Evolutionary conservation across 306 rosid genomes (phyloP).

Genomic region (Abrus precatorius): DNA sequence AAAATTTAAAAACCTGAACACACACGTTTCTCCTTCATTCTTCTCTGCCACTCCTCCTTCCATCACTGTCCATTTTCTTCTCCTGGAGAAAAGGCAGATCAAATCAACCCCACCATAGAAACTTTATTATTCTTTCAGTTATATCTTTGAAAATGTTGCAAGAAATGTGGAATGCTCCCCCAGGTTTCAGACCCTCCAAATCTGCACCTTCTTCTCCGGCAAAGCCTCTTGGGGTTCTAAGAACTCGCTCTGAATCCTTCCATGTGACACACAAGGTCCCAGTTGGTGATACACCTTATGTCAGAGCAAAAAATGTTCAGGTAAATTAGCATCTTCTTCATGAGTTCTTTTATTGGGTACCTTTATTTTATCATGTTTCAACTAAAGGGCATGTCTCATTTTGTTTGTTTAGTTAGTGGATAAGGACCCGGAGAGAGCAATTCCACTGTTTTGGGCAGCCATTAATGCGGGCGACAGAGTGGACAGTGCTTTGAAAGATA

Average conservation of each 20-base stretch:
- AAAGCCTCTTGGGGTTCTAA: conserved; percentile 72
- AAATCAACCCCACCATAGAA: too few species aligned
- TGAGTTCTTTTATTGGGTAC: background rate
- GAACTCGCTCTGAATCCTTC: conserved; percentile 87
- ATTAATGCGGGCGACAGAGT: conserved; percentile 97
- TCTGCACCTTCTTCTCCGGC: conserved; percentile 99
- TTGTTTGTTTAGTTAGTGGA: conserved; percentile 71
- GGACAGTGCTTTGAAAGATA: conserved; percentile 95
- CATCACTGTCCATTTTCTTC: conserved; percentile 16
- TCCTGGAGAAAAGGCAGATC: background rate
- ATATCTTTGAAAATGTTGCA: conserved; percentile 63
- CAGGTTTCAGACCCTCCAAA: conserved; percentile 92
- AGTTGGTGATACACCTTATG: conserved; percentile 87
- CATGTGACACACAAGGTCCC: conserved; percentile 92
- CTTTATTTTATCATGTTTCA: background rate
- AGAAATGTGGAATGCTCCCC: conserved; percentile 96
- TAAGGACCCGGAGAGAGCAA: conserved; percentile 97
- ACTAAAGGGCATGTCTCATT: background rate
- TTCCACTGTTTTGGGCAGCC: conserved; percentile 97
- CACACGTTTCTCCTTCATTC: conserved; percentile 24
- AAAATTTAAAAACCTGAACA: conserved; percentile 38
- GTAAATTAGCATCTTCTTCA: conserved; percentile 21
- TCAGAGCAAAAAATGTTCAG: conserved; percentile 96
- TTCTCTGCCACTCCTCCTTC: background rate
- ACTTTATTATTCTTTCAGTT: too few species aligned